These are phyloP conservation scores for Porodaedalea pini DNA, from an alignment of 1,284 basidiomycete genomes.

Conservation along the genomic window DNA sequence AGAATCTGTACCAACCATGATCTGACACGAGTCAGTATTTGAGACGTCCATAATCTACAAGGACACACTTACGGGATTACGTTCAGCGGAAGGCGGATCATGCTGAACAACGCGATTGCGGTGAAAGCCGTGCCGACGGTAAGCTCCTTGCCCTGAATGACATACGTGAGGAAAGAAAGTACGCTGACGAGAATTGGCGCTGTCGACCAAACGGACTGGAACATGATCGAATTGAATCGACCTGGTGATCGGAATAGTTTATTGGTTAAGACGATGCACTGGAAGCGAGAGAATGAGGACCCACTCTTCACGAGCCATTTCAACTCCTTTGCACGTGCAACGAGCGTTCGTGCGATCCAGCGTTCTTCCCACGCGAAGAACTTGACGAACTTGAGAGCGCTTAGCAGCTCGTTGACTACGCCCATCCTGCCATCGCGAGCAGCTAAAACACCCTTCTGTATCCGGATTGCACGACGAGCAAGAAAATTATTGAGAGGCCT, in stretches of 20 bases:
- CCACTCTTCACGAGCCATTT: constrained; percentile 67
- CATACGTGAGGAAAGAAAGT: constrained; percentile 62
- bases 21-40: constrained; percentile 33
- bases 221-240: constrained; percentile 61
- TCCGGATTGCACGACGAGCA: constrained; percentile 57
- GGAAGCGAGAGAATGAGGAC: not conserved
- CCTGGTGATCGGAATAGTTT: not conserved
- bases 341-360: constrained; percentile 63
- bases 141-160: constrained; percentile 61
- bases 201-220: constrained; percentile 58
- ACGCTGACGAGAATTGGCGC: constrained; percentile 70
- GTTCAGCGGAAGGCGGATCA: constrained; percentile 71
- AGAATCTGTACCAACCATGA: not conserved
- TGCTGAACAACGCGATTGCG: constrained; percentile 66
- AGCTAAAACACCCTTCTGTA: constrained; percentile 69
- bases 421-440: constrained; percentile 84
- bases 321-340: constrained; percentile 59
- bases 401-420: constrained; percentile 82
- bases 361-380: constrained; percentile 81
- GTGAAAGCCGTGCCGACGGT: constrained; percentile 70
- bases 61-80: constrained; percentile 53
- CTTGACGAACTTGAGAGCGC: constrained; percentile 82
- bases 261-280: not conserved
- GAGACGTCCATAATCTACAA: constrained; percentile 51
- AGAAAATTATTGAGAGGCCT: constrained; percentile 73